These are phyloP conservation scores for Rhodotorula sp. DNA, from an alignment of 1,284 basidiomycete species.

Conservation along the genomic window DNA sequence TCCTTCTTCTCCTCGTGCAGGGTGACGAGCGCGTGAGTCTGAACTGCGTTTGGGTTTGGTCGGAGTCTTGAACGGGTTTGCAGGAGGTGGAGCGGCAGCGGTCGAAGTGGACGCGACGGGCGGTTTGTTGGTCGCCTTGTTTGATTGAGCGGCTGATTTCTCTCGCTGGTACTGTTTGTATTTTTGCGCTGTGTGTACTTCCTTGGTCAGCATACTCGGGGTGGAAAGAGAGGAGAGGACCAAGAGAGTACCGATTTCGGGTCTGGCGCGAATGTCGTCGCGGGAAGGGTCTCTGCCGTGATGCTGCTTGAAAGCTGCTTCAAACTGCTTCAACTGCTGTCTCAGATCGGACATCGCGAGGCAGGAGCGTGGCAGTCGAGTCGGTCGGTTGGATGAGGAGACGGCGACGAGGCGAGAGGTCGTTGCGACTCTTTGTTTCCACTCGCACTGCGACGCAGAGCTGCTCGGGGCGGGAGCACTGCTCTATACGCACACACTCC, in stretches of 20 bases:
- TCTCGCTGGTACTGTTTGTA: slow-evolving; percentile 35
- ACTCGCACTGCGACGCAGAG: not conserved
- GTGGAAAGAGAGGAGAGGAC: not conserved
- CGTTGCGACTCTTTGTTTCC: too few relatives aligned
- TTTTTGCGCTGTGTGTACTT: slow-evolving; percentile 20
- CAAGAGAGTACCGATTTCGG: slow-evolving; percentile 30
- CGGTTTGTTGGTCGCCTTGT: not conserved
- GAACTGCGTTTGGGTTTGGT: slow-evolving; percentile 22
- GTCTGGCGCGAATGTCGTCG: slow-evolving; percentile 30
- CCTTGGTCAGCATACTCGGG: not conserved
- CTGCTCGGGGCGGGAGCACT: not conserved
- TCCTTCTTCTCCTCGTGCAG: not conserved
- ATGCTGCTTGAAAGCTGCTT: slow-evolving; percentile 9
- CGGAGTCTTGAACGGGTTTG: slow-evolving; percentile 23
- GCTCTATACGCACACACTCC: not conserved
- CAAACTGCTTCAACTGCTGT: slow-evolving; percentile 36
- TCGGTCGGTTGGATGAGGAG: not conserved
- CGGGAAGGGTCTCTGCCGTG: slow-evolving; percentile 27
- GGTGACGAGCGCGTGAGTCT: not conserved
- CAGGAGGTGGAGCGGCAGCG: slow-evolving; percentile 1
- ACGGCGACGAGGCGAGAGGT: not conserved
- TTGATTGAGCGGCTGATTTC: slow-evolving; percentile 3
- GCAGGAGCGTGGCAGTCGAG: not conserved
- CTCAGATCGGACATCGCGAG: slow-evolving; percentile 18
- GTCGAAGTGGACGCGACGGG: not conserved